These are phyloP conservation scores for Termitomyces bulborhizus DNA, from an alignment of 768 basidiomycete species.

Conservation along the genomic window DNA sequence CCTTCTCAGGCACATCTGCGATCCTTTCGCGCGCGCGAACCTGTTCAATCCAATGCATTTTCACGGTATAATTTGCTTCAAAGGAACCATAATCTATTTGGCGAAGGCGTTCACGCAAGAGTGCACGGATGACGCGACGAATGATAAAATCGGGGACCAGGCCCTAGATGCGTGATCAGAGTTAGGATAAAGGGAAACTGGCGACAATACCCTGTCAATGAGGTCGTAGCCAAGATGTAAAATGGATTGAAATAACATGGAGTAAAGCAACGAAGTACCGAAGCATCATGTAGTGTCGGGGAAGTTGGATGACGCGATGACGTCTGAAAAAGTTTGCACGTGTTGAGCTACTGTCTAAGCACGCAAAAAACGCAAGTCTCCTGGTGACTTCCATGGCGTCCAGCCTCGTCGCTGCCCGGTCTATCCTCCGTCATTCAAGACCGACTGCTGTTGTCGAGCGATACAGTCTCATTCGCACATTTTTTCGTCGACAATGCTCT, in stretches of 20 bases:
- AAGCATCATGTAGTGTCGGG: background rate
- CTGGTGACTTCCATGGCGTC: slow-evolving; percentile 5
- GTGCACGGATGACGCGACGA: slow-evolving; percentile 27
- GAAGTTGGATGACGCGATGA: background rate
- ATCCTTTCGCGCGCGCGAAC: slow-evolving; percentile 45
- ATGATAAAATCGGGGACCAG: slow-evolving; percentile 54
- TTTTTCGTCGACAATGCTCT: slow-evolving; percentile 38
- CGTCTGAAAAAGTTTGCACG: slow-evolving; percentile 1
- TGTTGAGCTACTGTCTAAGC: background rate
- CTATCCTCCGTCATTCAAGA: slow-evolving; percentile 3
- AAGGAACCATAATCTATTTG: slow-evolving; percentile 58
- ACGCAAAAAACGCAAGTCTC: background rate
- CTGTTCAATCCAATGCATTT: slow-evolving; percentile 61
- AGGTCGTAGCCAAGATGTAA: background rate
- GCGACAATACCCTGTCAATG: background rate
- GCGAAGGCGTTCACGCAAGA: slow-evolving; percentile 47
- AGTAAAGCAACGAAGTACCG: background rate
- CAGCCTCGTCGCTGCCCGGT: slow-evolving; percentile 6
- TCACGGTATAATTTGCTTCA: slow-evolving; percentile 54
- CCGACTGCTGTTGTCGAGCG: slow-evolving; percentile 38
- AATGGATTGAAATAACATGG: background rate
- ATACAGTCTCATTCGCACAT: slow-evolving; percentile 51
- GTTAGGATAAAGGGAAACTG: background rate
- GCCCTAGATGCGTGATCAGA: slow-evolving; percentile 30
- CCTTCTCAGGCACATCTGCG: slow-evolving; percentile 58